Evolutionary conservation across 306 rosid species (phyloP).

Genomic region (Corylus americana): DNA sequence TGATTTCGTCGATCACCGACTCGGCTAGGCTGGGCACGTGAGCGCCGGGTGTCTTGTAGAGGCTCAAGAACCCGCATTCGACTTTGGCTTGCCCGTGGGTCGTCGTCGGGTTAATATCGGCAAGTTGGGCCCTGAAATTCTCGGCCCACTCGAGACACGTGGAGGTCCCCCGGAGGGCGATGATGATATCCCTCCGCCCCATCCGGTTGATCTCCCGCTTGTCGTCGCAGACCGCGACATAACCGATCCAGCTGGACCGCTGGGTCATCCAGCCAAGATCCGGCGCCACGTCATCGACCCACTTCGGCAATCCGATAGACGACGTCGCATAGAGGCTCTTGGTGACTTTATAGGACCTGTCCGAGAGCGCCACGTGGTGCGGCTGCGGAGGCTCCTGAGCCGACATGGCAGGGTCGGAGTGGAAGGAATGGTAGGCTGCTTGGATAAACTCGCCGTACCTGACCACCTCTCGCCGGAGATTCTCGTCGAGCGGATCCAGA

Average conservation of each 20-base stretch:
- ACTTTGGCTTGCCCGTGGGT: constrained; percentile 47
- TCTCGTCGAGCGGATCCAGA: constrained; percentile 83
- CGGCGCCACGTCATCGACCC: constrained; percentile 81
- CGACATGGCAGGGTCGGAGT: constrained; percentile 76
- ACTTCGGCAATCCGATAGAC: constrained; percentile 68
- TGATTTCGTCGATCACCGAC: constrained; percentile 68
- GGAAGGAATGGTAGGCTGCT: constrained; percentile 78
- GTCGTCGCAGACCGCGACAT: constrained; percentile 88
- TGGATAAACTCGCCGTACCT: constrained; percentile 84
- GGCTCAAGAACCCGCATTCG: constrained; percentile 80
- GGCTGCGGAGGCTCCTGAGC: constrained; percentile 44
- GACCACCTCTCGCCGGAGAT: constrained; percentile 91
- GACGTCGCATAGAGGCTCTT: constrained; percentile 91
- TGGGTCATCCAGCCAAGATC: constrained; percentile 99
- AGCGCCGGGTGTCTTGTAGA: constrained; percentile 66
- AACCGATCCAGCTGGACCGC: constrained; percentile 94
- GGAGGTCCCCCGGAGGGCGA: constrained; percentile 88
- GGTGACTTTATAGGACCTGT: constrained; percentile 64
- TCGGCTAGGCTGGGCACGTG: constrained; percentile 72
- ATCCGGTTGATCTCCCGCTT: constrained; percentile 63
- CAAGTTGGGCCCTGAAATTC: constrained; percentile 68
- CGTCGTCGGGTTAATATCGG: constrained; percentile 11
- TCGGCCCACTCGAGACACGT: constrained; percentile 97
- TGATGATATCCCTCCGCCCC: constrained; percentile 86
- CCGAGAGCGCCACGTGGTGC: constrained; percentile 51